Evolutionary conservation across 1,284 basidiomycete species (phyloP).

Genomic region (Boletus semigastroideus): DNA sequence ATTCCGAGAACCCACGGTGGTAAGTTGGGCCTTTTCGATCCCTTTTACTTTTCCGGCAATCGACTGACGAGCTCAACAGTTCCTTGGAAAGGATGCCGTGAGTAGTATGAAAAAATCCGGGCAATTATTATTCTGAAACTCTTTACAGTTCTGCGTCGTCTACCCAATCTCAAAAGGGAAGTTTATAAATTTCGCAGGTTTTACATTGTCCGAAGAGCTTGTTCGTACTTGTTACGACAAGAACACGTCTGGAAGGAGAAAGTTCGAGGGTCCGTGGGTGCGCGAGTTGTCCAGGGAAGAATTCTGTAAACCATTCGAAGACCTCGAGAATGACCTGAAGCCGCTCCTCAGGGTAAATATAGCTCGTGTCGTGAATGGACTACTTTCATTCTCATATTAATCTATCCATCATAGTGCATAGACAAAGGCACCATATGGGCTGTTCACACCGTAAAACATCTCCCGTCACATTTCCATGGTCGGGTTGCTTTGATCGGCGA

Average conservation of each 20-base stretch:
- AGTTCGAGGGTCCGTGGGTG: constrained; percentile 33
- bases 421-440: constrained; percentile 48
- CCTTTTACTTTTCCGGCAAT: background rate
- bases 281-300: constrained; percentile 30
- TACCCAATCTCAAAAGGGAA: constrained; percentile 34
- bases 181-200: constrained; percentile 35
- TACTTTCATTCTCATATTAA: background rate
- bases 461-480: constrained; percentile 40
- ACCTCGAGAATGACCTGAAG: constrained; percentile 31
- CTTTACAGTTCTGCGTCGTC: constrained; percentile 23
- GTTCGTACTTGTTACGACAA: constrained; percentile 24
- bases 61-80: constrained; percentile 14
- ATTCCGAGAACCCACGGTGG: constrained; percentile 27
- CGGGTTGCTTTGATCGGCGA: constrained; percentile 52
- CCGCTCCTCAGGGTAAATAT: constrained; percentile 27
- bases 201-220: constrained; percentile 30
- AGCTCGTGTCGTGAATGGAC: background rate
- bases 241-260: constrained; percentile 17
- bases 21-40: constrained; percentile 12
- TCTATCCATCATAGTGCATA: constrained; percentile 32
- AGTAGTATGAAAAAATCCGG: constrained; percentile 14
- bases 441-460: constrained; percentile 43
- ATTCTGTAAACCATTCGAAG: constrained; percentile 24
- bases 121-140: background rate
- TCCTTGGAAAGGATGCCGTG: constrained; percentile 29